Conservation (phyloP, 805 yeast genomes). For the Candida broadrunensis region DNA sequence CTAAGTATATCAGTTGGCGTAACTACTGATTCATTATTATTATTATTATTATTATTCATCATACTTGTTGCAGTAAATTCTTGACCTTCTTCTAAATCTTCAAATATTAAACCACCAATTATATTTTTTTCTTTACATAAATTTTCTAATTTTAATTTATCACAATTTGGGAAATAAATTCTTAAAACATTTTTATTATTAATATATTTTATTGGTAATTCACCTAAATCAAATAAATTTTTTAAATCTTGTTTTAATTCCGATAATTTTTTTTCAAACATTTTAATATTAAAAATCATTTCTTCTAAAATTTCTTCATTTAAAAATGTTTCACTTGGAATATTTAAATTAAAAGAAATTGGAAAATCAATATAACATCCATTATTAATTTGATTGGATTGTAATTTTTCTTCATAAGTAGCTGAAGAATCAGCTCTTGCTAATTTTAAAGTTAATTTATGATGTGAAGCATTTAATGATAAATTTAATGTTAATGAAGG, state of each 20-base stretch:
- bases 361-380: constrained; percentile 37
- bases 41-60: not conserved
- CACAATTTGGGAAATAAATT: constrained; percentile 73
- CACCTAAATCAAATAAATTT: constrained; percentile 57
- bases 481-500: constrained; percentile 22
- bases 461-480: constrained; percentile 23
- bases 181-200: constrained; percentile 38
- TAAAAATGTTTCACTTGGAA: constrained; percentile 32
- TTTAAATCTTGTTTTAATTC: constrained; percentile 43
- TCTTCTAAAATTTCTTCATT: constrained; percentile 39
- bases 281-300: constrained; percentile 56
- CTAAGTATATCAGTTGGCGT: constrained; percentile 20
- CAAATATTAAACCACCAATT: constrained; percentile 51
- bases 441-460: constrained; percentile 17
- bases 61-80: not conserved
- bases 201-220: constrained; percentile 56
- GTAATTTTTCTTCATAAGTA: constrained; percentile 12
- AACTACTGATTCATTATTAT: constrained; percentile 6
- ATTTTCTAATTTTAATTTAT: constrained; percentile 51
- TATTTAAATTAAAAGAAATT: constrained; percentile 19
- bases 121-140: constrained; percentile 60
- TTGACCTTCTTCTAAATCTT: constrained; percentile 11
- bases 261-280: constrained; percentile 39
- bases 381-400: constrained; percentile 8
- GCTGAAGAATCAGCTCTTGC: constrained; percentile 17